These are phyloP conservation scores for Firmiana major DNA, from an alignment of 345 rosid genomes.

Conservation along the genomic window DNA sequence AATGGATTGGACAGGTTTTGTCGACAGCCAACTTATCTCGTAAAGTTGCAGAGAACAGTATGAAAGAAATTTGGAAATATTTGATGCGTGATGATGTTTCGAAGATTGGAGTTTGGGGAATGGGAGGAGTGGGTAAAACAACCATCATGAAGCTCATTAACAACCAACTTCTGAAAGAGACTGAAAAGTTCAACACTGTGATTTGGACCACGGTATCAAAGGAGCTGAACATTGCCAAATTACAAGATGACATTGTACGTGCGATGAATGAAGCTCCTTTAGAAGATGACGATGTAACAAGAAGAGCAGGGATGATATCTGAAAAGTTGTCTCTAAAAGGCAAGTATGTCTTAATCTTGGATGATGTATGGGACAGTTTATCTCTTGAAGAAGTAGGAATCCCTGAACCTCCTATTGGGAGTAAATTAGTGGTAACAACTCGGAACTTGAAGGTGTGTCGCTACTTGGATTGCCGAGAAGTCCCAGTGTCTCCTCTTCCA, in stretches of 20 bases:
- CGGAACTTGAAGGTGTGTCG: too few relatives aligned
- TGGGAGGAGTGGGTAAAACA: constrained; percentile 15
- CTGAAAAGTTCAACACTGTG: neutral
- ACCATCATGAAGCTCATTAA: neutral
- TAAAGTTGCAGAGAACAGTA: neutral
- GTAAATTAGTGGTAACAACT: neutral
- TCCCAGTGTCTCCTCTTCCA: too few relatives aligned
- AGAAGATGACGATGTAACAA: neutral
- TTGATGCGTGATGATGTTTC: neutral
- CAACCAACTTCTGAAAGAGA: neutral
- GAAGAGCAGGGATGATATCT: neutral
- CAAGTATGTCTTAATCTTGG: constrained; percentile 19
- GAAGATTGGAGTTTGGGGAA: constrained; percentile 21
- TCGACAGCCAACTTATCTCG: neutral
- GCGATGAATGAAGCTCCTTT: neutral
- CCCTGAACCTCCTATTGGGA: neutral
- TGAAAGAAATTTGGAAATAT: neutral
- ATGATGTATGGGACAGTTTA: constrained; percentile 16
- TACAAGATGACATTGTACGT: too few relatives aligned
- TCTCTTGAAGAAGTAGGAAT: constrained; percentile 17
- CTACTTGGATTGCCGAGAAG: too few relatives aligned
- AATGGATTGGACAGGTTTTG: neutral
- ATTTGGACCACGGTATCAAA: constrained; percentile 19
- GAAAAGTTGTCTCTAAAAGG: neutral
- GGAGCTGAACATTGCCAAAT: too few relatives aligned